A percentile compares a stretch with the other conserved stretches of the same genome.
These are phyloP conservation scores for Casuarina equisetifolia DNA, from an alignment of 306 rosid genomes.

Conservation along the genomic window DNA sequence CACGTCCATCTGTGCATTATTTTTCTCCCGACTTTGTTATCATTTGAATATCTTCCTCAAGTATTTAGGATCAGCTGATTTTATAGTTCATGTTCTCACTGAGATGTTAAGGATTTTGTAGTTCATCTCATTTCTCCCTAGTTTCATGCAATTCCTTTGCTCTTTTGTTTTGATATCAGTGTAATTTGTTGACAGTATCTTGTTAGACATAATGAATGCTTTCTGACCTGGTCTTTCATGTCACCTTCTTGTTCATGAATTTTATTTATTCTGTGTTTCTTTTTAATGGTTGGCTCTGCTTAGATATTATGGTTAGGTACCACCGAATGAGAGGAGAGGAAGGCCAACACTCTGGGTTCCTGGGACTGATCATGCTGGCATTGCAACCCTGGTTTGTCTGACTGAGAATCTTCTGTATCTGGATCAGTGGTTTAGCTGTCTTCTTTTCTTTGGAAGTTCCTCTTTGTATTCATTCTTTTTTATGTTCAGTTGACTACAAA, in stretches of 20 bases:
- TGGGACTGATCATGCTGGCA: constrained; percentile 99
- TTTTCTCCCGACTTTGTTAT: neutral
- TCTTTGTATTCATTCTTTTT: constrained; percentile 10
- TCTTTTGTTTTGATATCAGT: neutral
- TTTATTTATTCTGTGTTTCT: neutral
- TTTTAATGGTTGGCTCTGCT: constrained; percentile 28
- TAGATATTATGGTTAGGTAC: constrained; percentile 97
- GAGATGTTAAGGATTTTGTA: neutral
- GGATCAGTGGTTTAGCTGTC: constrained; percentile 7
- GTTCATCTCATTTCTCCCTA: too few relatives aligned
- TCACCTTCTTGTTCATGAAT: neutral
- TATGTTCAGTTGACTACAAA: neutral
- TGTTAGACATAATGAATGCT: neutral
- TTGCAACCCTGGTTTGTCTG: constrained; percentile 86
- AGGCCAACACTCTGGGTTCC: constrained; percentile 98
- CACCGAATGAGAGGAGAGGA: constrained; percentile 80
- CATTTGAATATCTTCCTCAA: neutral
- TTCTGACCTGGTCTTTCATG: constrained; percentile 9
- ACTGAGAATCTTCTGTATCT: constrained; percentile 9
- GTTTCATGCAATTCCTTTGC: neutral
- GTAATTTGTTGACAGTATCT: neutral
- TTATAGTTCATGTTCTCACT: neutral
- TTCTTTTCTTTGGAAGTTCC: constrained; percentile 15
- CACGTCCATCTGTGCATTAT: neutral
- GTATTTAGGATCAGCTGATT: neutral